Percentiles rank a stretch among this genome's conserved stretches.
phyloP scores from a whole-genome alignment of 345 rosid genomes.

The Lepidium aucheri region DNA sequence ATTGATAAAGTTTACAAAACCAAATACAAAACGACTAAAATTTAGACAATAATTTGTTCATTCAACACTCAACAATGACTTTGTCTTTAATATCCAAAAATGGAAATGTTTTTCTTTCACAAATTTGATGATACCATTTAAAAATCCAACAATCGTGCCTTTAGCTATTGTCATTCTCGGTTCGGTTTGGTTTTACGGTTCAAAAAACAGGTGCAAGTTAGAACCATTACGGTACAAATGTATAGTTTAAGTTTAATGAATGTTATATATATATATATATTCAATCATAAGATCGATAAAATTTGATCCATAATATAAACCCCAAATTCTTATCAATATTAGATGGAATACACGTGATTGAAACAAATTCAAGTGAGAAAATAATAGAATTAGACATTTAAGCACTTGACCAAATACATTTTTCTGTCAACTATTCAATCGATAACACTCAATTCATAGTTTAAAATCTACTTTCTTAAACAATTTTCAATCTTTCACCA shows the following conservation, averaged over 20 bases:
- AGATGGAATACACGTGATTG: no score
- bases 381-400: no score
- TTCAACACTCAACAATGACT: background rate
- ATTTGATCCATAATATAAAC: no score
- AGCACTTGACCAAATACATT: no score
- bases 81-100: background rate
- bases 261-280: no score
- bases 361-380: no score
- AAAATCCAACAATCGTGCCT: background rate
- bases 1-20: conserved; percentile 1
- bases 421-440: no score
- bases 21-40: background rate
- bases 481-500: no score
- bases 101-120: background rate
- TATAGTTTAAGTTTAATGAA: background rate
- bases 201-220: background rate
- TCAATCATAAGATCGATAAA: no score
- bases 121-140: background rate
- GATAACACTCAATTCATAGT: no score
- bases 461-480: no score
- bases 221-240: background rate
- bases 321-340: no score
- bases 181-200: background rate
- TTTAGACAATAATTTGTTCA: background rate
- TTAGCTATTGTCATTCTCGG: background rate